Percentiles rank a stretch among this genome's conserved stretches.
These are phyloP conservation scores for Isoetes engelmannii DNA, from an alignment of 83 land plant genomes.

Conservation along the genomic window DNA sequence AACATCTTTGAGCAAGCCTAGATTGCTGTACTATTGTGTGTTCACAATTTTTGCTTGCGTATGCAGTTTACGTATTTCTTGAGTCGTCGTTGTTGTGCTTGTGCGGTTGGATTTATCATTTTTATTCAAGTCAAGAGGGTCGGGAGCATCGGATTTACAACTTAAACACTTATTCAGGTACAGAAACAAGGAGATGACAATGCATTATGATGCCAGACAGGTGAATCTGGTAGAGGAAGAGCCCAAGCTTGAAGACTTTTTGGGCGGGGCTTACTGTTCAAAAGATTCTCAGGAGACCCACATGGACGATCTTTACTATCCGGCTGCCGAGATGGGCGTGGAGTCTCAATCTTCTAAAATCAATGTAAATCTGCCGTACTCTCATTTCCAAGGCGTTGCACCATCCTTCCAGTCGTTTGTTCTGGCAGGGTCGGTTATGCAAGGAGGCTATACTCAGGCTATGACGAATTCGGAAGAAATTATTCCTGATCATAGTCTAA, in stretches of 20 bases:
- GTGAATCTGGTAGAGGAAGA: slow-evolving; percentile 17
- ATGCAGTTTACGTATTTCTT: too few relatives aligned
- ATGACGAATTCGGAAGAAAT: slow-evolving; percentile 8
- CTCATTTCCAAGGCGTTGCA: neutral
- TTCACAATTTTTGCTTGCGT: too few relatives aligned
- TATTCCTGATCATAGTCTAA: slow-evolving; percentile 9
- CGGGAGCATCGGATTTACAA: too few relatives aligned
- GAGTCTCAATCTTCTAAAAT: neutral
- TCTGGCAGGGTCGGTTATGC: neutral
- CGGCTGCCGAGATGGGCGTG: neutral
- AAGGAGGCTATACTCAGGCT: neutral
- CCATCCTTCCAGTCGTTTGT: neutral
- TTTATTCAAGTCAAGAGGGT: too few relatives aligned
- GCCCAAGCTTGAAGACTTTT: slow-evolving; percentile 63
- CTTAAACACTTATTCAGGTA: too few relatives aligned
- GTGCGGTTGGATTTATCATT: too few relatives aligned
- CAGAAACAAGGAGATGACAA: too few relatives aligned
- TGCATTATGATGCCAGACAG: neutral
- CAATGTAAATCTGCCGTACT: neutral
- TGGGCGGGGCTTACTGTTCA: slow-evolving; percentile 34
- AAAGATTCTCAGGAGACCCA: neutral
- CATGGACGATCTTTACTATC: neutral
- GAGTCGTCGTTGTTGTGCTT: too few relatives aligned
- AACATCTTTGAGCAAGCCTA: too few relatives aligned
- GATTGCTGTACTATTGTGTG: too few relatives aligned